Base-by-base conservation (phyloP, 108 stramenopile species). In the Schizochytrium sp. region DNA sequence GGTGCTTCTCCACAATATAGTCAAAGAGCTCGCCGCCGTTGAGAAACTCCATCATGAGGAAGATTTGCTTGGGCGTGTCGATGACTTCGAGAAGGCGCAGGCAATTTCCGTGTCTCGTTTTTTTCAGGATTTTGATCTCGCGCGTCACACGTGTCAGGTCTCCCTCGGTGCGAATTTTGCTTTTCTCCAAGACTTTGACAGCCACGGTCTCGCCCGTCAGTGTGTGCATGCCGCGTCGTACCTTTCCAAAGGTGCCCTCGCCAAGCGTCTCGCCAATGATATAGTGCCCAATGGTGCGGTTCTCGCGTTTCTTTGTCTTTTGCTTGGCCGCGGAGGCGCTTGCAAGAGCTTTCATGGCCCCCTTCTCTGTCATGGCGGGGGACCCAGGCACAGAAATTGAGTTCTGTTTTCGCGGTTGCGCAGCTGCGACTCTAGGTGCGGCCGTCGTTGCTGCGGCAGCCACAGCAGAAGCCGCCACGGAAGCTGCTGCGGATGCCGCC, bases 71-170 rank as follows among this genome's bases (percentile, higher is more conserved):
- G 5, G 92, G 93, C 4, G 93, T 94, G 87, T 95, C 94, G 14
- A 94, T 18, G 6, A 95, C 95, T 57, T 95, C 95, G 58, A 93
- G 94, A 44, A 95, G 88, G 23, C 93, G 93, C 5, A 94, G 90
- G 57, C 94, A 91, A 59, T 93, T 93, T 19, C 58, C 87, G 87
- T 95, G 95, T 47, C 90, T 57, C n/a, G 90, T 88, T 5, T 91
- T 72, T 72, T 95, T 95, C 18, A 95, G 90, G 18, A 95, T 94
- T 47, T 94, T 93, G 60, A 95, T 95, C 91, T 95, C 95, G 14
- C 95, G 88, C 55, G 92, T 93, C n/a, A 95, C 94, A n/a, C 95
- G 58, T 25, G 90, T 89, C 5, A 95, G 94, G 72, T 95, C 94
- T 5, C 91, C 94, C 47, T 59, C 60, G 12, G 91, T 91, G 28